phyloP scores from a whole-genome alignment of 768 basidiomycete genomes.

The Candolleomyces eurysporus region DNA sequence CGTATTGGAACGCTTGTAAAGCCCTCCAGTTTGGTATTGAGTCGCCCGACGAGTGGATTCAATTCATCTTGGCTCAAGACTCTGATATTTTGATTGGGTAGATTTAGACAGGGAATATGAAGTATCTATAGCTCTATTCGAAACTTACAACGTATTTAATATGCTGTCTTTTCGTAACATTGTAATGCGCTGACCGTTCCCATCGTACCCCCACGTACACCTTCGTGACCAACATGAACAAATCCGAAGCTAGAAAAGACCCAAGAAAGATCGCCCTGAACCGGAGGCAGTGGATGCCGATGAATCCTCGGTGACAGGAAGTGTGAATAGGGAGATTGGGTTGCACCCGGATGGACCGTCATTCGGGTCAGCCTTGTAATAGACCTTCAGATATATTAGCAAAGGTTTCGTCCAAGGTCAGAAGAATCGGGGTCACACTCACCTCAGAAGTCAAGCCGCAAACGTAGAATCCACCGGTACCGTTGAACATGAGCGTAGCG shows the following conservation, averaged over 20 bases:
- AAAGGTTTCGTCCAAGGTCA: not conserved
- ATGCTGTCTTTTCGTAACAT: no score
- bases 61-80: not conserved
- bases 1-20: not conserved
- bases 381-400: slow-evolving; percentile 15
- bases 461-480: slow-evolving; percentile 27
- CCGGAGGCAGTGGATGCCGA: no score
- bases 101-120: no score
- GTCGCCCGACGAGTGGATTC: not conserved
- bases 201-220: no score
- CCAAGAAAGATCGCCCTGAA: no score
- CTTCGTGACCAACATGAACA: no score
- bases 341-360: slow-evolving; percentile 17
- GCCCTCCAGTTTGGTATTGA: not conserved
- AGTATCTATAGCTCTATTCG: no score
- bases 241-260: no score
- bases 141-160: no score
- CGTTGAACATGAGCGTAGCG: slow-evolving; percentile 25
- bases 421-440: slow-evolving; percentile 7
- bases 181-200: no score
- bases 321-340: slow-evolving; percentile 19
- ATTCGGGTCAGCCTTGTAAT: slow-evolving; percentile 16
- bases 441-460: slow-evolving; percentile 27
- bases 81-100: not conserved
- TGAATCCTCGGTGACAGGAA: slow-evolving; percentile 12